Conservation (phyloP, 2,329 filamentous ascomycete species). For the Epichloe gansuensis region DNA sequence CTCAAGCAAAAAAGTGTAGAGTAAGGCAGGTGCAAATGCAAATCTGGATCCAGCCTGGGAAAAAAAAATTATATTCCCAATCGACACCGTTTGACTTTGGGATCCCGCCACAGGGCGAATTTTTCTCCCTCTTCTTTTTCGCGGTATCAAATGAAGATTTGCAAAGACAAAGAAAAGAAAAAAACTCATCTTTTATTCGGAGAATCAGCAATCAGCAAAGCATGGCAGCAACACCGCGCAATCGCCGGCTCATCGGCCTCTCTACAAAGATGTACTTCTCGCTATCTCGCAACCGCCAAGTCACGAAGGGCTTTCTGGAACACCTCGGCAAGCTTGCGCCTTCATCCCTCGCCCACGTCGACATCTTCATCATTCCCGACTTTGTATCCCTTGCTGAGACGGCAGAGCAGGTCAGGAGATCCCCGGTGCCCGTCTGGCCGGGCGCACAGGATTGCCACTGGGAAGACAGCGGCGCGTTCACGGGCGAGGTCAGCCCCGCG, state of each 20-base stretch:
- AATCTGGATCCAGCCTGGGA: too few relatives aligned
- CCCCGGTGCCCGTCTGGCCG: constrained; percentile 32
- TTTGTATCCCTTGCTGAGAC: constrained; percentile 54
- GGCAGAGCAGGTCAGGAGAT: constrained; percentile 33
- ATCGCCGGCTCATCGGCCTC: constrained; percentile 57
- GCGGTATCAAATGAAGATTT: too few relatives aligned
- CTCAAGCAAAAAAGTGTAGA: too few relatives aligned
- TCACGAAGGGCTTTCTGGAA: constrained; percentile 37
- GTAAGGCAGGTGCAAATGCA: too few relatives aligned
- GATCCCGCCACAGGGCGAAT: too few relatives aligned
- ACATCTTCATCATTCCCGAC: constrained; percentile 70
- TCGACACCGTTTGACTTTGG: too few relatives aligned
- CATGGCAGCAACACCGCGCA: constrained; percentile 2
- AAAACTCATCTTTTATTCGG: not conserved
- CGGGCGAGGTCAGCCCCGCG: constrained; percentile 62
- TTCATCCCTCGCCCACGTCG: constrained; percentile 37
- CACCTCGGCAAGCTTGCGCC: constrained; percentile 30
- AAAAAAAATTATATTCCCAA: too few relatives aligned
- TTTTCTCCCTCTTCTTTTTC: too few relatives aligned
- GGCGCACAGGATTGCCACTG: constrained; percentile 69
- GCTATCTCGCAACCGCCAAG: constrained; percentile 46
- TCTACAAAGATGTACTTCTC: constrained; percentile 76
- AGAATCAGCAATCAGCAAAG: not conserved
- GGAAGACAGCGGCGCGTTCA: constrained; percentile 61
- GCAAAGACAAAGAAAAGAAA: not conserved